phyloP scores from a whole-genome alignment of 2,329 filamentous ascomycete genomes.

The Hypoxylon sp. region DNA sequence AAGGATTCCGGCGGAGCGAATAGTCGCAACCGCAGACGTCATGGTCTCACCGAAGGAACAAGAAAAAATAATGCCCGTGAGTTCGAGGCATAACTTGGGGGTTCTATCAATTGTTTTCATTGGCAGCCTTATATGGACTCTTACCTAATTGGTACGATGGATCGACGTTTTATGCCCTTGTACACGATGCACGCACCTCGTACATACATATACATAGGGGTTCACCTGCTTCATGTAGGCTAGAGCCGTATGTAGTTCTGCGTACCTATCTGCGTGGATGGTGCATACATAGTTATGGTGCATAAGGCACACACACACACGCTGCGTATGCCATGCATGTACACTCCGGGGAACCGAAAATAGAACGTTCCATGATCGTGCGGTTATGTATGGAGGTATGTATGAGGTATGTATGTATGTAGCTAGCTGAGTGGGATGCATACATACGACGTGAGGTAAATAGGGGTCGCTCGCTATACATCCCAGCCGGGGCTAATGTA shows the following conservation, averaged over 20 bases:
- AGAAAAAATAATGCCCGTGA: neutral
- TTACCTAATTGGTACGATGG: conserved; percentile 1
- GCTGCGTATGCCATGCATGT: conserved; percentile 34
- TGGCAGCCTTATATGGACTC: neutral
- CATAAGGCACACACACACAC: no score
- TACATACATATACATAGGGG: neutral
- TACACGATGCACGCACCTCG: neutral
- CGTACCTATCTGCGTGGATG: neutral
- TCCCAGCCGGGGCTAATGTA: neutral
- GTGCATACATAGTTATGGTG: neutral
- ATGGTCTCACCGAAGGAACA: conserved; percentile 11
- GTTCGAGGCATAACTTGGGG: neutral
- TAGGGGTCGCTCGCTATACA: neutral
- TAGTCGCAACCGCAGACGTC: conserved; percentile 13
- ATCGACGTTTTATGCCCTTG: neutral
- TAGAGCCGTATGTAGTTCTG: neutral
- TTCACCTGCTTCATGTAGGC: neutral
- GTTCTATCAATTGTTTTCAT: neutral
- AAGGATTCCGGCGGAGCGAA: conserved; percentile 34
- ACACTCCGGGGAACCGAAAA: conserved; percentile 31
- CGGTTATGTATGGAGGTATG: neutral
- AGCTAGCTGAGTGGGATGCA: no score
- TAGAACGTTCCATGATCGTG: conserved; percentile 21
- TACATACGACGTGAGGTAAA: neutral
- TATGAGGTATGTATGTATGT: neutral